Evolutionary conservation across 2,329 filamentous ascomycete genomes (phyloP), one percentile per base, ranked within the genome.

Genomic region (Orbilia javanica): DNA sequence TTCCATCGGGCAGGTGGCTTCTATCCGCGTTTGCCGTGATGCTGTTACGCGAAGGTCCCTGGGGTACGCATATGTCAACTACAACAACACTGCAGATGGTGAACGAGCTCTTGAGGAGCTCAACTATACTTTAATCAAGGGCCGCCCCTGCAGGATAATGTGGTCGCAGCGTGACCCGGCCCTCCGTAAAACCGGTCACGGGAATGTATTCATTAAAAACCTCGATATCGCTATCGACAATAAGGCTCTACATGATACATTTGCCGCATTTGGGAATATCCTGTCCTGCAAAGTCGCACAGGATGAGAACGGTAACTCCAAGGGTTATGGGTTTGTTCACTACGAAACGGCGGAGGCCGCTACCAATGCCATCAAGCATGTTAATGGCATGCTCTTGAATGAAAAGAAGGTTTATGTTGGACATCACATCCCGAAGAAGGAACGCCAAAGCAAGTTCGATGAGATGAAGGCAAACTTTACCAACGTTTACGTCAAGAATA

Each of bases 381-480:
- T 99, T 84, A 99, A 99, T 86, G 96, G 96, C 85, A 99, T 99
- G 96, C 88, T 99, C 85, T 87, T 99, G 84, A 99, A 99, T 87
- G 96, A 99, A 90, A 99, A 99, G 92, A 99, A 99, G 90, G 96
- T 99, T 81, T 99, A 96, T 83, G 96, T 99, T 82, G 96, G 96
- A 81, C 95, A 97, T 87, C 96, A 99, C 87, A 98, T 99, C 83
- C 94, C 96, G 85, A 98, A 98, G 92, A 98, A 98, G 90, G 96
- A 99, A 84, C 95, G 96, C 83, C 96, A 98, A 90, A 97, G 93
- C 93, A 99, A 99, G 88, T 98, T 98, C 83, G 96, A 99, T 88
- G 96, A 99, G 89, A 99, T 99, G 95, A 99, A 99, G 91, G 96
- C 96, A 86, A 99, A 99, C 89, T 99, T 96, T 89, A 99, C 96